Conservation (phyloP, 345 rosid species). For the Trapa incisa region DNA sequence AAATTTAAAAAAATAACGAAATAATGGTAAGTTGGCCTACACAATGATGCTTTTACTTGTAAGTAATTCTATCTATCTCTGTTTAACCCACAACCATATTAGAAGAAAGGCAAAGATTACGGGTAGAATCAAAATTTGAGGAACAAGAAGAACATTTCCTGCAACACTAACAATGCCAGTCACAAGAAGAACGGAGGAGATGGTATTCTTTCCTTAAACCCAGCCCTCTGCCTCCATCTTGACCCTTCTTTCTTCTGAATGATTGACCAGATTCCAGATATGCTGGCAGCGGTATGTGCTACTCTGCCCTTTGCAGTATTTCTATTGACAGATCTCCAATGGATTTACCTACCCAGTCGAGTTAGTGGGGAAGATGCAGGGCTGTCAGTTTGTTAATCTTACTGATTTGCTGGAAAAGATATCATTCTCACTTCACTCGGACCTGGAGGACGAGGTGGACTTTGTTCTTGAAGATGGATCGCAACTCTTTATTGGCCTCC, state of each 20-base stretch:
- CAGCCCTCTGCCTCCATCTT: neutral
- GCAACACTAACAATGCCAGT: neutral
- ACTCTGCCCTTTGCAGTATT: neutral
- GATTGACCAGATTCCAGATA: neutral
- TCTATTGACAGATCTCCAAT: neutral
- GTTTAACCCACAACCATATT: too few relatives aligned
- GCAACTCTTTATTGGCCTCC: slow-evolving; percentile 89
- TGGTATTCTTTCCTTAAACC: neutral
- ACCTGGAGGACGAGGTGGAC: slow-evolving; percentile 87
- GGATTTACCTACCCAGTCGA: neutral
- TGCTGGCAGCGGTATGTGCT: neutral
- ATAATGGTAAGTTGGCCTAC: too few relatives aligned
- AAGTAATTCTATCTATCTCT: too few relatives aligned
- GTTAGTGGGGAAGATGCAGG: neutral
- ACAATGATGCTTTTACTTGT: too few relatives aligned
- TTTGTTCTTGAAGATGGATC: slow-evolving; percentile 63
- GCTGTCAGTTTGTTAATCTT: neutral
- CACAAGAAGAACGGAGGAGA: neutral
- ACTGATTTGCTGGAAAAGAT: neutral
- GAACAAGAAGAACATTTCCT: neutral
- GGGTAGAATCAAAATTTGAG: neutral
- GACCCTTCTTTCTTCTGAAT: neutral
- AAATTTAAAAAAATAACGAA: too few relatives aligned
- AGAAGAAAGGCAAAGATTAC: neutral
- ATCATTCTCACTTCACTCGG: slow-evolving; percentile 34